Conservation (phyloP, 306 rosid species). For the Lagenaria siceraria region DNA sequence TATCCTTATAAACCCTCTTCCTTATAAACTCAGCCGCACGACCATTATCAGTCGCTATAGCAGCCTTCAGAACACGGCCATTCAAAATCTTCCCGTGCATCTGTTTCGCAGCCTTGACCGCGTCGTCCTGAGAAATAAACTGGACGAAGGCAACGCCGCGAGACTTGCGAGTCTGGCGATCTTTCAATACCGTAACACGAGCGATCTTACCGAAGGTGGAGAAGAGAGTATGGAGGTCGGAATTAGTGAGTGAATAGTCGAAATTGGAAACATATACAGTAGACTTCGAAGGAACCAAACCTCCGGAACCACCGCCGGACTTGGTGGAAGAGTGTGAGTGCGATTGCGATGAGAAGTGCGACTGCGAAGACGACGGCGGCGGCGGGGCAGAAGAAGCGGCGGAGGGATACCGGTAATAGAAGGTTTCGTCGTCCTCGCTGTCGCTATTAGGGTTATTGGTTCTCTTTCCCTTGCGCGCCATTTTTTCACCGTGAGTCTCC, state of each 20-base stretch:
- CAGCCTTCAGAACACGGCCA: slow-evolving; percentile 50
- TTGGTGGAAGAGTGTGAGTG: not conserved
- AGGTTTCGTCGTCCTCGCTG: slow-evolving; percentile 61
- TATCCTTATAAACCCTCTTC: slow-evolving; percentile 59
- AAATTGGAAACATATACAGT: slow-evolving; percentile 72
- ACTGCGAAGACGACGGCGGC: not conserved
- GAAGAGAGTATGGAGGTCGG: slow-evolving; percentile 87
- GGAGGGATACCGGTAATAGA: slow-evolving; percentile 60
- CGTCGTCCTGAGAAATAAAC: slow-evolving; percentile 64
- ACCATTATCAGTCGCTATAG: slow-evolving; percentile 84
- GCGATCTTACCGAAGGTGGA: slow-evolving; percentile 73
- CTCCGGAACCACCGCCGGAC: slow-evolving; percentile 17
- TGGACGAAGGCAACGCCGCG: slow-evolving; percentile 85
- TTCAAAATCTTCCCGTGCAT: slow-evolving; percentile 63
- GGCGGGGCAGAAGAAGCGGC: slow-evolving; percentile 16
- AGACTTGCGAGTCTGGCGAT: slow-evolving; percentile 70
- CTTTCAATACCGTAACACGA: slow-evolving; percentile 79
- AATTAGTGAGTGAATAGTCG: slow-evolving; percentile 74
- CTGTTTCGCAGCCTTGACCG: slow-evolving; percentile 26
- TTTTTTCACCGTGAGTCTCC: not conserved
- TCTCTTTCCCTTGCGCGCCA: slow-evolving; percentile 19
- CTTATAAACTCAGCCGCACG: slow-evolving; percentile 71
- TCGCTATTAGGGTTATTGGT: slow-evolving; percentile 11
- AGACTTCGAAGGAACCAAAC: slow-evolving; percentile 77
- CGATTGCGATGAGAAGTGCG: slow-evolving; percentile 1